Conservation (phyloP, 1,284 basidiomycete species). For the Trametes hirsuta region DNA sequence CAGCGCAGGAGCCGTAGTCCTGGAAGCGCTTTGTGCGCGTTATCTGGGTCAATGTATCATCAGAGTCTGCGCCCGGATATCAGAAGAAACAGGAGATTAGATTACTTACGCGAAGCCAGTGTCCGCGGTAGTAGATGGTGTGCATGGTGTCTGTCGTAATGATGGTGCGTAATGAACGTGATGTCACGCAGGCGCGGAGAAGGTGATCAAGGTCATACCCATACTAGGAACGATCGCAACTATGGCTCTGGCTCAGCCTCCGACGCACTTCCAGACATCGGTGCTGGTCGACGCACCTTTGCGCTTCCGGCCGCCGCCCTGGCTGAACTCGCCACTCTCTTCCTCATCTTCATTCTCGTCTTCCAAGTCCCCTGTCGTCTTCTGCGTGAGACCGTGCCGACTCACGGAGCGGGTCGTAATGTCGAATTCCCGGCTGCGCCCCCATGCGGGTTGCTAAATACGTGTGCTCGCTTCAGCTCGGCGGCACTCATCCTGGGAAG, state of each 20-base stretch:
- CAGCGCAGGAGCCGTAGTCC: slow-evolving; percentile 69
- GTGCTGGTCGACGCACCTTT: slow-evolving; percentile 57
- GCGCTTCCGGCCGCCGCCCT: slow-evolving; percentile 67
- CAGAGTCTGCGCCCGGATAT: slow-evolving; percentile 27
- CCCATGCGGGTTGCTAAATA: slow-evolving; percentile 77
- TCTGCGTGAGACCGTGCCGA: slow-evolving; percentile 62
- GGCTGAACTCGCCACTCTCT: slow-evolving; percentile 54
- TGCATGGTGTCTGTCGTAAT: slow-evolving; percentile 71
- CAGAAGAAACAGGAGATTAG: slow-evolving; percentile 16
- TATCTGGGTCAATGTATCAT: slow-evolving; percentile 52
- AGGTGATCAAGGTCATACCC: slow-evolving; percentile 23
- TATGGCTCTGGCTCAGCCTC: slow-evolving; percentile 8
- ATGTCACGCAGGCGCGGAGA: slow-evolving; percentile 27
- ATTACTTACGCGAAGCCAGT: slow-evolving; percentile 72
- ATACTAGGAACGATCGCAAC: slow-evolving; percentile 38
- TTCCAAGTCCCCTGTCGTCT: slow-evolving; percentile 74
- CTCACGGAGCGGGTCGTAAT: slow-evolving; percentile 76
- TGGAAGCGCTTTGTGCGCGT: slow-evolving; percentile 75
- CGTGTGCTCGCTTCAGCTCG: slow-evolving; percentile 11
- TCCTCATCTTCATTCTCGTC: slow-evolving; percentile 74
- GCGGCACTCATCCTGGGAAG: slow-evolving; percentile 14
- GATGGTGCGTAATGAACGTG: slow-evolving; percentile 21
- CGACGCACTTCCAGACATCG: background rate
- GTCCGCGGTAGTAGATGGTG: slow-evolving; percentile 84
- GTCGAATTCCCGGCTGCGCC: slow-evolving; percentile 82